Conservation (phyloP, 805 yeast species). For the Myxozyma nipponensis region DNA sequence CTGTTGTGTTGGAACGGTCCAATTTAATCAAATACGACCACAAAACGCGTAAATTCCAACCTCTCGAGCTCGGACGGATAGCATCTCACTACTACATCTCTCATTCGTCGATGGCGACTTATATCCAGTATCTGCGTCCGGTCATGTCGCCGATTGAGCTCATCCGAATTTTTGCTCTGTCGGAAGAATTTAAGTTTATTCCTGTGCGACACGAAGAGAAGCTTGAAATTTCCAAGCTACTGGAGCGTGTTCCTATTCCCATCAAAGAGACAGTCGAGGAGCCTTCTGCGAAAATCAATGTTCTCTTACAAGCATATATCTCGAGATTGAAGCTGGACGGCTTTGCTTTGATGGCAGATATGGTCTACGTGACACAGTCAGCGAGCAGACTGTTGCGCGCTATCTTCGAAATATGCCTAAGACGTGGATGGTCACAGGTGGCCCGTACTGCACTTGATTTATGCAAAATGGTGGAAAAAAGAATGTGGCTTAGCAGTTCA, state of each 20-base stretch:
- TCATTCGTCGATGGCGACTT: constrained; percentile 66
- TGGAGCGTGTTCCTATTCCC: constrained; percentile 81
- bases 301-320: constrained; percentile 81
- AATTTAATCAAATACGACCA: constrained; percentile 60
- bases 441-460: constrained; percentile 57
- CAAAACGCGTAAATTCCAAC: constrained; percentile 44
- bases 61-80: constrained; percentile 74
- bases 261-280: constrained; percentile 67
- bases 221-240: constrained; percentile 61
- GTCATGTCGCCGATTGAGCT: constrained; percentile 68
- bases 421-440: constrained; percentile 66
- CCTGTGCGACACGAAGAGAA: constrained; percentile 86
- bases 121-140: constrained; percentile 59
- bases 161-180: constrained; percentile 67
- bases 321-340: constrained; percentile 75
- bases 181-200: constrained; percentile 80
- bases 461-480: constrained; percentile 72
- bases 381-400: constrained; percentile 89
- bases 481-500: constrained; percentile 81
- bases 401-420: constrained; percentile 68
- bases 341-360: constrained; percentile 86
- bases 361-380: constrained; percentile 88
- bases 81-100: constrained; percentile 84
- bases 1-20: constrained; percentile 52
- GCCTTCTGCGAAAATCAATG: constrained; percentile 71